phyloP scores from a whole-genome alignment of 495 filamentous ascomycete genomes.

The Xylaria cubensis region DNA sequence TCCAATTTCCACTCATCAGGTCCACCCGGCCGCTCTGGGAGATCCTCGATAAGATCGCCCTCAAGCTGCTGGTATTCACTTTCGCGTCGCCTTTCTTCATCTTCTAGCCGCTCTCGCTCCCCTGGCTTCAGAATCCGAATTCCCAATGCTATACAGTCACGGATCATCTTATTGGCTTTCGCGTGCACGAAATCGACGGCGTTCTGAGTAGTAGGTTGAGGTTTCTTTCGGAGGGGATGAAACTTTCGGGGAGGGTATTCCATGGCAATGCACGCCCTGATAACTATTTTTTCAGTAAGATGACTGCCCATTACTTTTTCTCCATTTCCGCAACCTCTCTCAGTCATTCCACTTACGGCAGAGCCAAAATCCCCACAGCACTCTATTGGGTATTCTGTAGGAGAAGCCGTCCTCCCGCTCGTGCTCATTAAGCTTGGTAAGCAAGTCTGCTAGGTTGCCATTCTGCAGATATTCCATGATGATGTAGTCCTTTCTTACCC shows the following conservation, averaged over 20 bases:
- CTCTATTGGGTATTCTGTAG: conserved; percentile 22
- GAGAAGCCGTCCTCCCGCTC: not conserved
- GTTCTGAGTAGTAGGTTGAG: not conserved
- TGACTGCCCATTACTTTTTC: not conserved
- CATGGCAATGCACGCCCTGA: conserved; percentile 28
- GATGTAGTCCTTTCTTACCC: conserved; percentile 15
- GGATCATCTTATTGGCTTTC: conserved; percentile 6
- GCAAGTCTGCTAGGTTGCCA: conserved; percentile 15
- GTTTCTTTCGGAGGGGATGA: conserved; percentile 1
- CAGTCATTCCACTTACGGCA: conserved; percentile 17
- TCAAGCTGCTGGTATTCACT: not conserved
- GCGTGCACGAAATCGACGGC: not conserved
- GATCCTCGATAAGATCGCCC: conserved; percentile 16
- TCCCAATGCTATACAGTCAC: not conserved
- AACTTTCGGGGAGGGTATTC: conserved; percentile 29
- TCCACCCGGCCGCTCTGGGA: not conserved
- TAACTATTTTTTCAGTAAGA: conserved; percentile 20
- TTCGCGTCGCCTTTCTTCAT: not conserved
- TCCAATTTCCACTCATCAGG: conserved; percentile 8
- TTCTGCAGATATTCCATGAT: conserved; percentile 26
- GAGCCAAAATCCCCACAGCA: conserved; percentile 29
- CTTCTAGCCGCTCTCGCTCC: not conserved
- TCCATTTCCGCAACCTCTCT: not conserved
- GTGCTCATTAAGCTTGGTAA: not conserved
- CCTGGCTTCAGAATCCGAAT: not conserved